These are phyloP conservation scores for Candida tropicalis DNA, from an alignment of 1,139 yeast genomes.

Conservation along the genomic window DNA sequence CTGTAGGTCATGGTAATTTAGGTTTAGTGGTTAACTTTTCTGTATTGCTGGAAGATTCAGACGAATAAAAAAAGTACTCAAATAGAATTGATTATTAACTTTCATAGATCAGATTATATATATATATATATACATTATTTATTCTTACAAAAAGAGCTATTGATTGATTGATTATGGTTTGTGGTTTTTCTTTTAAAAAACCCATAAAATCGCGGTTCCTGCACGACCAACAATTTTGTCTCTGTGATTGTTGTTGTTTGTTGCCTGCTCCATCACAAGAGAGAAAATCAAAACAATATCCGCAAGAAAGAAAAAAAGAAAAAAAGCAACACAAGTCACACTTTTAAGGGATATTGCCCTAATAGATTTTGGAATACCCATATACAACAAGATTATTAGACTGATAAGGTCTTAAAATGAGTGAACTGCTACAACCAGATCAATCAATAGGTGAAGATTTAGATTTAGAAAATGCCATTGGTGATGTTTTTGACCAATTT, in stretches of 20 bases:
- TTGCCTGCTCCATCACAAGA: background rate
- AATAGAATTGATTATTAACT: no score
- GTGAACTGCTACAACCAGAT: background rate
- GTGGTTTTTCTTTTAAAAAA: no score
- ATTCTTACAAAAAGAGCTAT: no score
- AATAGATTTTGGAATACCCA: background rate
- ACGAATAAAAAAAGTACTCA: constrained; percentile 7
- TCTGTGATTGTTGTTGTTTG: no score
- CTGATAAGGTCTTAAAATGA: background rate
- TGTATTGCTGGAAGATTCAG: constrained; percentile 33
- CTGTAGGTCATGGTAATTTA: constrained; percentile 36
- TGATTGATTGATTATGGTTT: no score
- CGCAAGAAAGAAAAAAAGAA: background rate
- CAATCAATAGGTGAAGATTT: constrained; percentile 4
- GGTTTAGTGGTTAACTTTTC: constrained; percentile 47
- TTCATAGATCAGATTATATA: background rate
- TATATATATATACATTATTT: background rate
- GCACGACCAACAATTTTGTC: constrained; percentile 1
- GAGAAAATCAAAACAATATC: background rate
- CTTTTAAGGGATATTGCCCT: constrained; percentile 6
- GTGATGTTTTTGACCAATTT: constrained; percentile 39
- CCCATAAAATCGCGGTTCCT: background rate
- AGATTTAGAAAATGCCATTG: constrained; percentile 29
- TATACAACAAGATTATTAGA: background rate
- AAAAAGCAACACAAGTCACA: constrained; percentile 6